Evolutionary conservation across 78 protist species (phyloP), one percentile per base, ranked within the genome.

Genomic region (Salpingoeca rosetta): DNA sequence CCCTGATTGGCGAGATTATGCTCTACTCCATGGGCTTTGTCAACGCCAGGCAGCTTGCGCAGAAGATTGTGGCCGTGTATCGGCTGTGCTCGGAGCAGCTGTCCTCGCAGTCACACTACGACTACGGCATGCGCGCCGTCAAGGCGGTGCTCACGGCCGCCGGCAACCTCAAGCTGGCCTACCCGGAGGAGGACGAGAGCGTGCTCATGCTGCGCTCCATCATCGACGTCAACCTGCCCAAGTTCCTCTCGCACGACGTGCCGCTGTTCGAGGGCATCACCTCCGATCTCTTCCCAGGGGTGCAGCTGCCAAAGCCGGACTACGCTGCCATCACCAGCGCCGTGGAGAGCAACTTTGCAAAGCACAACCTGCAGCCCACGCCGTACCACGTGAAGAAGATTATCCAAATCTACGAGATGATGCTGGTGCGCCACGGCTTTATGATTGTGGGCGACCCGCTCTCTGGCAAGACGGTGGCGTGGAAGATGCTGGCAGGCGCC

Each of bases 381-480:
- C 44, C 26, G 27, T 0, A 26, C 22, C 81, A 87, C 81, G 3
- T 92, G 51, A 3, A 0, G 41, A 90, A 90, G 80, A 40, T 40
- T 35, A 26, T 91, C 56, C 95, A 92, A 87, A 86, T 93, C 26
- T 85, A 80, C 83, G 95, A 95, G 89, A 93, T 92, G 42, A 83
- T 89, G 86, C 25, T 44, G 25, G 92, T 93, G 11, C 92, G 97
- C 28, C 96, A 93, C 76, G 96, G 96, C 27, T 89, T 95, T 45
- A 93, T 93, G 97, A 81, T 95, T n/a, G 96, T 95, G 11, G 98
- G 98, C 81, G 85, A 2, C 38, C 44, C 97, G 25, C 43, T 51
- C 43, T 26, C 93, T 25, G 97, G 93, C 82, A 94, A 94, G 89
- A 83, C 95, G 37, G 27, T 27, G n/a, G 81, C 51, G 45, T 0